A percentile compares a stretch with the other conserved stretches of the same genome.
Conservation (phyloP, 352 stramenopile species). For the Pythium brassicae region DNA sequence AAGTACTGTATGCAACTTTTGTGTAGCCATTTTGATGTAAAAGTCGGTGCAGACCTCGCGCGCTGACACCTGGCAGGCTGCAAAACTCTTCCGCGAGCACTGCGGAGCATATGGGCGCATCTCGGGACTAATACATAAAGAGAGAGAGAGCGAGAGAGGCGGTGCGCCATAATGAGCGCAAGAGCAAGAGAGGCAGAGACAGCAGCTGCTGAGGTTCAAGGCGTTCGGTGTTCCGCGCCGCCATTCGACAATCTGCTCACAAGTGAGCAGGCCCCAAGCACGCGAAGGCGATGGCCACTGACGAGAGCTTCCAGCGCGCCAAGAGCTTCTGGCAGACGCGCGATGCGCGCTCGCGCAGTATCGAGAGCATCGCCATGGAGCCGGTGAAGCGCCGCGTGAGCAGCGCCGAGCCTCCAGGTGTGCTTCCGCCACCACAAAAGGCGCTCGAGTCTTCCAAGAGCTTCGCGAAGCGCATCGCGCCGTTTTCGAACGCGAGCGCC, state of each 20-base stretch:
- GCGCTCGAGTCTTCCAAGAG: background rate
- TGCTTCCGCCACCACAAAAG: too few species aligned
- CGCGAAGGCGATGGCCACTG: conserved; percentile 1
- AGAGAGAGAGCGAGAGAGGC: background rate
- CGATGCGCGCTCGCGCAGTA: conserved; percentile 29
- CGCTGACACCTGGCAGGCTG: too few species aligned
- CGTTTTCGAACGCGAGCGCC: conserved; percentile 4
- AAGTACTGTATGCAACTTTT: too few species aligned
- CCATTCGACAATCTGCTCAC: conserved; percentile 7
- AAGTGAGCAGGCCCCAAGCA: background rate
- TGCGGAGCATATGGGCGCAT: too few species aligned
- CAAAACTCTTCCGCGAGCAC: too few species aligned
- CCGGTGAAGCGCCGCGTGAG: background rate
- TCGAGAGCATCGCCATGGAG: background rate
- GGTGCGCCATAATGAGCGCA: background rate
- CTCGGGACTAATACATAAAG: background rate
- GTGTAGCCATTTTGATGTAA: too few species aligned
- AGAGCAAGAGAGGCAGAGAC: background rate
- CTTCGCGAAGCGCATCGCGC: conserved; percentile 15
- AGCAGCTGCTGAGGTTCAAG: background rate
- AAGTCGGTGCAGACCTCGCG: too few species aligned
- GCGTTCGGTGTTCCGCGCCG: background rate
- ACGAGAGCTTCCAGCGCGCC: conserved; percentile 32
- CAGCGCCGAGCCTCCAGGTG: background rate
- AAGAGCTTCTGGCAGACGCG: conserved; percentile 70